phyloP scores from a whole-genome alignment of 148 eudicot genomes.

The Polygonum aviculare region DNA sequence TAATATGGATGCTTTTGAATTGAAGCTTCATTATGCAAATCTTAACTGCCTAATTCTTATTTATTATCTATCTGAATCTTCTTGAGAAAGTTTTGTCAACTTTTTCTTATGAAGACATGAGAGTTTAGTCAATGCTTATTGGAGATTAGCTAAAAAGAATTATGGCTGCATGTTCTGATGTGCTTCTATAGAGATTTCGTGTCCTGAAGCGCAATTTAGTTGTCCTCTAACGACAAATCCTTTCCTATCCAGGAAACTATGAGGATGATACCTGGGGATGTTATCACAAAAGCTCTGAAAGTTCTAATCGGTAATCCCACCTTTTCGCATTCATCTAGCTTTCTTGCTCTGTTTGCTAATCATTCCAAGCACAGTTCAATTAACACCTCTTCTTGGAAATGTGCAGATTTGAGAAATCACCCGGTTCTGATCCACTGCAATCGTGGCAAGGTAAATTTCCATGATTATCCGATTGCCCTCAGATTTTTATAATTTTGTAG shows the following conservation, averaged over 20 bases:
- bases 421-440: constrained; percentile 82
- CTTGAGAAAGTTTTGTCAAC: not conserved
- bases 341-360: not conserved
- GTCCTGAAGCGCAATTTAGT: not conserved
- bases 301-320: constrained; percentile 46
- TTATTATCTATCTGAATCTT: not conserved
- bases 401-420: constrained; percentile 67
- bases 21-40: not conserved
- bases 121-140: not conserved
- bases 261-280: constrained; percentile 32
- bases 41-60: not conserved
- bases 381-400: constrained; percentile 2
- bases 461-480: not conserved
- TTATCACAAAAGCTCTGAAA: constrained; percentile 56
- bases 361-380: not conserved
- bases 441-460: constrained; percentile 62
- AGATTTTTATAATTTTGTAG: no score
- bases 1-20: not conserved
- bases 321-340: not conserved
- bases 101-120: not conserved
- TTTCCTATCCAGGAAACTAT: constrained; percentile 34
- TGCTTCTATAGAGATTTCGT: not conserved
- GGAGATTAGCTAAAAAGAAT: not conserved
- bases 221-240: not conserved
- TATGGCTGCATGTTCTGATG: not conserved